phyloP scores from a whole-genome alignment of 2,329 filamentous ascomycete genomes.

The Aspergillus sp. region DNA sequence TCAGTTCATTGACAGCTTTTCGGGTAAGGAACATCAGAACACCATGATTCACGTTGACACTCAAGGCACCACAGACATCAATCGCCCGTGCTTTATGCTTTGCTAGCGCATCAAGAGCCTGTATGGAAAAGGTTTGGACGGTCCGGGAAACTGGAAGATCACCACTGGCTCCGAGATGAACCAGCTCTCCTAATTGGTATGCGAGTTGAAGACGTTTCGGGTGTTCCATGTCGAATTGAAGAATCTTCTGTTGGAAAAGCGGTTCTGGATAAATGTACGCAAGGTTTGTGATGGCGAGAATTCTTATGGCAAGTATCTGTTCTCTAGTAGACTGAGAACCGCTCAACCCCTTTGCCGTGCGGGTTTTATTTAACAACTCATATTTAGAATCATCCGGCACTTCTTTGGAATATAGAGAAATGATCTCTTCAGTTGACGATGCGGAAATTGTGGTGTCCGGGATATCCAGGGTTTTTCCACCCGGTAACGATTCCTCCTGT shows the following conservation, averaged over 20 bases:
- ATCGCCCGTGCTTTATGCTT: constrained; percentile 72
- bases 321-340: constrained; percentile 66
- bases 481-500: constrained; percentile 38
- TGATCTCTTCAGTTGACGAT: constrained; percentile 35
- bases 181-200: constrained; percentile 87
- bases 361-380: constrained; percentile 79
- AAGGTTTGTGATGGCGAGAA: constrained; percentile 86
- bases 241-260: constrained; percentile 80
- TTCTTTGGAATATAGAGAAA: constrained; percentile 53
- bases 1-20: constrained; percentile 84
- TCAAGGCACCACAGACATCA: constrained; percentile 87
- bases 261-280: constrained; percentile 83
- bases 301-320: constrained; percentile 73
- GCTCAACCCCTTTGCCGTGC: constrained; percentile 77
- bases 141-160: constrained; percentile 67
- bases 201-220: constrained; percentile 84
- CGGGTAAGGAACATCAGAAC: constrained; percentile 89
- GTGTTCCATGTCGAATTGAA: constrained; percentile 86
- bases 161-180: constrained; percentile 76
- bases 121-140: constrained; percentile 79
- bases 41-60: constrained; percentile 93
- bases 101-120: constrained; percentile 80
- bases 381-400: constrained; percentile 74
- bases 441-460: constrained; percentile 50
- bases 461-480: constrained; percentile 63